Percentiles rank a stretch among this genome's conserved stretches.
These are phyloP conservation scores for Tricholomella constricta DNA, from an alignment of 768 basidiomycete species.

Conservation along the genomic window DNA sequence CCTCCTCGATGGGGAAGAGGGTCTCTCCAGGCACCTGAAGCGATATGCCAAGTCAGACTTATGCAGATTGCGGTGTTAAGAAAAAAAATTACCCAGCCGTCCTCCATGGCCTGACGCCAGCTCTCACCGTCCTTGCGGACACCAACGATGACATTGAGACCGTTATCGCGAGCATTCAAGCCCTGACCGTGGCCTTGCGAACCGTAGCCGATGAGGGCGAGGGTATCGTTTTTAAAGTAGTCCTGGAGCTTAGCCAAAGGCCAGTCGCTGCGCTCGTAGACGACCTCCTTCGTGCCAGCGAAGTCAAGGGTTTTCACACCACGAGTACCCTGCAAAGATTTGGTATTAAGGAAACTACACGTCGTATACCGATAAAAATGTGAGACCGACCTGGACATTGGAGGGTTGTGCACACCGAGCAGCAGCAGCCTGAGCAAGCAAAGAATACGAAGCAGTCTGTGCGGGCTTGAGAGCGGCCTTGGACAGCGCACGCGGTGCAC, in stretches of 20 bases:
- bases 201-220: slow-evolving; percentile 98
- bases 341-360: slow-evolving; percentile 10
- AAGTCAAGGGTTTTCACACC: slow-evolving; percentile 96
- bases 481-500: slow-evolving; percentile 53
- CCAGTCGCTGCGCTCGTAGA: slow-evolving; percentile 98
- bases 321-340: slow-evolving; percentile 52
- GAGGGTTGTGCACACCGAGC: slow-evolving; percentile 39
- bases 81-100: slow-evolving; percentile 78
- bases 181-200: slow-evolving; percentile 99
- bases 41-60: neutral
- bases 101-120: slow-evolving; percentile 93
- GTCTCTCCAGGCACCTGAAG: slow-evolving; percentile 92
- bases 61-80: neutral
- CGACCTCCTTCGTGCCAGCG: slow-evolving; percentile 89
- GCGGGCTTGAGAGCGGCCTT: slow-evolving; percentile 41
- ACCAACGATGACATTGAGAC: slow-evolving; percentile 97
- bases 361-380: slow-evolving; percentile 3
- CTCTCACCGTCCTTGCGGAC: slow-evolving; percentile 96
- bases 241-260: slow-evolving; percentile 97
- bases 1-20: slow-evolving; percentile 97
- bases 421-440: slow-evolving; percentile 54
- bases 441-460: slow-evolving; percentile 67
- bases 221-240: slow-evolving; percentile 99
- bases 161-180: slow-evolving; percentile 98
- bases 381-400: slow-evolving; percentile 33